Evolutionary conservation across 202 grass and related monocot species (phyloP).

Genomic region (Carex arenaria): DNA sequence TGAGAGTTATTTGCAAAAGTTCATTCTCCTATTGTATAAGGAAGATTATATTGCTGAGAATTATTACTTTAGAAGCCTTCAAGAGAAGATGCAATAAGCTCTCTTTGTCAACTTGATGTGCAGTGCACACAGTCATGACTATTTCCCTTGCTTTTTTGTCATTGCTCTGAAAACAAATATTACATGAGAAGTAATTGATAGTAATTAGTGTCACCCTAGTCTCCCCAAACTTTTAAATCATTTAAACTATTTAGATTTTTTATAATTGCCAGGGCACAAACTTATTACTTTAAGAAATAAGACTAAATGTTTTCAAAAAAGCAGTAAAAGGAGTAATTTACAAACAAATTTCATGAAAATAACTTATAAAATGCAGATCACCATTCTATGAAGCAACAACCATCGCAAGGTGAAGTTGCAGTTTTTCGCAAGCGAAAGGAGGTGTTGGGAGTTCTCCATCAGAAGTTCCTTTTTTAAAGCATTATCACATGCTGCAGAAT

Average conservation of each 20-base stretch:
- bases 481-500: conserved; percentile 24
- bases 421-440: conserved; percentile 51
- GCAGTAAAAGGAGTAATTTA: neutral
- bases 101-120: conserved; percentile 48
- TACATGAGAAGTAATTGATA: neutral
- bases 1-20: neutral
- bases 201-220: neutral
- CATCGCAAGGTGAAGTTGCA: conserved; percentile 65
- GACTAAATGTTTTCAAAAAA: neutral
- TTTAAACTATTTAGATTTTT: neutral
- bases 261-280: neutral
- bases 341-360: neutral
- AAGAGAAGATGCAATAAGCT: conserved; percentile 45
- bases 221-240: neutral
- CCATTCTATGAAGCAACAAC: conserved; percentile 80
- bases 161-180: conserved; percentile 41
- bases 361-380: conserved; percentile 14
- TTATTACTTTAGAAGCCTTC: conserved; percentile 49
- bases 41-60: neutral
- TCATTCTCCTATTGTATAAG: neutral
- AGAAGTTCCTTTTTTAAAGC: conserved; percentile 52
- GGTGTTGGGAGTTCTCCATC: conserved; percentile 41
- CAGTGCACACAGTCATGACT: conserved; percentile 33
- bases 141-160: conserved; percentile 62
- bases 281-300: neutral